Base-by-base conservation (phyloP, 2,329 filamentous ascomycete species). In the Pseudocercospora pini-densiflorae region DNA sequence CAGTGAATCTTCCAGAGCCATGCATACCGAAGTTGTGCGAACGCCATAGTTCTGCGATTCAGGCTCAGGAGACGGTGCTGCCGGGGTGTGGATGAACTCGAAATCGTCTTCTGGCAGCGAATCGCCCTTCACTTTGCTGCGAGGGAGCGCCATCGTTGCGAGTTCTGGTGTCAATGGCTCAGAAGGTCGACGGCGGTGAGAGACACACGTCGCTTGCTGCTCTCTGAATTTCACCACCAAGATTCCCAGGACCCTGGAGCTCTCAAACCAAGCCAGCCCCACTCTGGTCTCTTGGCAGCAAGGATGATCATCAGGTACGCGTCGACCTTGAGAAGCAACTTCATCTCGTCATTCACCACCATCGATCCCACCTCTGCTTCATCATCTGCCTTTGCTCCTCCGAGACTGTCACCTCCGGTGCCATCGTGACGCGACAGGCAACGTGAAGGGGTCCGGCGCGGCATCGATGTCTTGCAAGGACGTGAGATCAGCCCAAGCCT, bases 61-160 rank as follows among this genome's bases (percentile, higher is more conserved):
- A 59, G 83, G 81, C 66, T 81, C 80, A 67, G 83, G 83, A 62
- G 78, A 80, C 59, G 85, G 80, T 70, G 86, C 87, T 71, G 84
- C 80, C 67, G 88, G 88, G 74, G 88, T 90, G 74, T 88, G 82
- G 70, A 90, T 85, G 78, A 90, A 92, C 79, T 91, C 88, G 77
- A 91, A 90, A 27, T 80, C 81, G 72, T 85, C 82, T 77, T 85
- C 84, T 49, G 81, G 81, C 59, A 71, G 67, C 62, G 72, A 73
- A 6, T 62, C 59, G 43, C 71, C 71, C 12, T 63, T 65, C 33
- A 62, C 67, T 55, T 68, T 68, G 64, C 63, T 66, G 33, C 55
- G 55, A 19, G 55, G 55, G 33, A 58, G 55, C 31, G 55, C 55
- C 55, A 58, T 58, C 1, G 55, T 24, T n/a, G 19, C 19, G 24